phyloP scores from a whole-genome alignment of 768 basidiomycete species.

The Boletus vinaceobasis region DNA sequence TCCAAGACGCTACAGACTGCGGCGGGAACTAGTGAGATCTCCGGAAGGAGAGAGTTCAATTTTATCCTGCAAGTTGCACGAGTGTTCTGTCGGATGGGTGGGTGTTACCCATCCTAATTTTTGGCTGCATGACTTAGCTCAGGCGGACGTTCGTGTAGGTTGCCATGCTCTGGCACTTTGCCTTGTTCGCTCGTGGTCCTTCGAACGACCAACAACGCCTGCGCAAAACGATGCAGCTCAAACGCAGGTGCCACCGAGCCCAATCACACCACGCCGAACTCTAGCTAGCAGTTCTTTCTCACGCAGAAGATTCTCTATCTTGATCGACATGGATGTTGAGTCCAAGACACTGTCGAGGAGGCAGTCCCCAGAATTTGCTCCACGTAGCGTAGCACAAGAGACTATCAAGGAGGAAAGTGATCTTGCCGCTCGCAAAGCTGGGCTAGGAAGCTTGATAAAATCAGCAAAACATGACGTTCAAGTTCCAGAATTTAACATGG shows the following conservation, averaged over 20 bases:
- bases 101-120: slow-evolving; percentile 21
- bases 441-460: slow-evolving; percentile 82
- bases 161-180: slow-evolving; percentile 91
- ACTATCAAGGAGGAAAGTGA: slow-evolving; percentile 51
- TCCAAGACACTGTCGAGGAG: slow-evolving; percentile 56
- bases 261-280: slow-evolving; percentile 41
- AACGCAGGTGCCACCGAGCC: slow-evolving; percentile 37
- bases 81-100: slow-evolving; percentile 94
- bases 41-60: slow-evolving; percentile 85
- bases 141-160: slow-evolving; percentile 44
- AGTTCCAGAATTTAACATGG: slow-evolving; percentile 88
- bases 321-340: slow-evolving; percentile 86
- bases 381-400: slow-evolving; percentile 21
- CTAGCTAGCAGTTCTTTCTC: slow-evolving; percentile 51
- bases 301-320: slow-evolving; percentile 66
- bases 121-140: not conserved
- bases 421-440: slow-evolving; percentile 62
- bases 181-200: slow-evolving; percentile 88
- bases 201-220: slow-evolving; percentile 66
- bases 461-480: slow-evolving; percentile 85
- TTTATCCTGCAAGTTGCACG: slow-evolving; percentile 94
- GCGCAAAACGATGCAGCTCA: slow-evolving; percentile 12
- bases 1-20: slow-evolving; percentile 90
- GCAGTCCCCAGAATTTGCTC: slow-evolving; percentile 43
- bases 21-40: slow-evolving; percentile 89